Base-by-base conservation (phyloP, 2,329 filamentous ascomycete species). In the Aspergillus caelatus region DNA sequence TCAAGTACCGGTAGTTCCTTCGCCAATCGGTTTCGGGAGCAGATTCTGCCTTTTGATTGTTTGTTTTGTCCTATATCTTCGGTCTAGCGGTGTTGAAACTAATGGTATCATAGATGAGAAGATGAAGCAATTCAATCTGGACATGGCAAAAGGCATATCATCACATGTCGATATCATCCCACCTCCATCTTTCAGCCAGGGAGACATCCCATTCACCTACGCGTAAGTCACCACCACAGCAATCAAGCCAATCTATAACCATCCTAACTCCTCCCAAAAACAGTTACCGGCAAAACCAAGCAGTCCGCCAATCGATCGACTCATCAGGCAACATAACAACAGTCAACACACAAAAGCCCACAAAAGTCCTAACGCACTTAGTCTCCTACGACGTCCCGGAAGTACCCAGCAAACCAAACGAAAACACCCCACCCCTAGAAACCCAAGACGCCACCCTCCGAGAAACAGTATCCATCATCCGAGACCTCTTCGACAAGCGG, bases 271-370 rank as follows among this genome's bases (percentile, higher is more conserved):
- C 43, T n/a, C 32, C 26, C 3, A 2, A 23, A 65, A 69, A 89
- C 77, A 89, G 89, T 66, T 97, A 96, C 78, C 89, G 91, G 43
- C 94, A 97, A 78, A 97, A 97, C 65, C 87, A 91, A 0, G 90
- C 90, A 60, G 90, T 94, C 30, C 88, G 88, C 60, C 88, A 88
- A 63, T 79, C 82, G 4, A 76, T 84, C 52, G 85, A 88, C 60
- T 84, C 82, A 69, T 66, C 84, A 82, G 77, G 86, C 83, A 78
- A 91, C 84, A 73, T 86, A 78, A 71, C 87, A 79, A 70, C 87
- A 77, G 53, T 86, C 71, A 90, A 75, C 83, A 87, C 75, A 21
- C 83, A 78, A 81, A 86, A 68, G 77, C 85, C 71, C 78, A 85
- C 68, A 79, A 89, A 82, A 85, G 88, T 80, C 77, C 88, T 77